phyloP scores from a whole-genome alignment of 2,329 filamentous ascomycete genomes.

The Fonsecaea monophora region DNA sequence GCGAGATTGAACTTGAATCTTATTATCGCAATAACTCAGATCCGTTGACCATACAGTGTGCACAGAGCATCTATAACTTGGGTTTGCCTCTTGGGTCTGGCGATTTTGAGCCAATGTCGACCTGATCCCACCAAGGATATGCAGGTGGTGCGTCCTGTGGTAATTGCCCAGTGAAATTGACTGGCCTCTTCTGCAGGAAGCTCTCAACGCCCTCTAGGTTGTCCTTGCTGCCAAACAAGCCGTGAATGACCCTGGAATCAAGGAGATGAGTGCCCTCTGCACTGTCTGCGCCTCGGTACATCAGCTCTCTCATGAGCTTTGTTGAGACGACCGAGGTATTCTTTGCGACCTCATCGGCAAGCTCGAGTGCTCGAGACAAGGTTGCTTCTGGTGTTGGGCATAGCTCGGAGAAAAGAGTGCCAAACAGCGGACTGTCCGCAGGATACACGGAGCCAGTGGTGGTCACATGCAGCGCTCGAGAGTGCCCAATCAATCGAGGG shows the following conservation, averaged over 20 bases:
- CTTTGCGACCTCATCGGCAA: conserved; percentile 70
- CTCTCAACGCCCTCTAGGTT: conserved; percentile 70
- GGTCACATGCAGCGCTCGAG: conserved; percentile 67
- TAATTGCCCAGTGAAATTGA: conserved; percentile 67
- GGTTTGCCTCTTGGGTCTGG: conserved; percentile 28
- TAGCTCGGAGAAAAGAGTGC: conserved; percentile 70
- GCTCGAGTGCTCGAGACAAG: conserved; percentile 67
- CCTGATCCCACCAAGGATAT: conserved; percentile 73
- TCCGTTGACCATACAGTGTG: neutral
- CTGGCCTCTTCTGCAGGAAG: conserved; percentile 73
- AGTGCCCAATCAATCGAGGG: conserved; percentile 69
- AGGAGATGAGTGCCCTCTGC: conserved; percentile 74
- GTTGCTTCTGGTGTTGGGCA: conserved; percentile 66
- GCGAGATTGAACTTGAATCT: neutral
- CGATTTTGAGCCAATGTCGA: conserved; percentile 49
- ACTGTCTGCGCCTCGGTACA: conserved; percentile 62
- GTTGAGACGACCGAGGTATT: conserved; percentile 71
- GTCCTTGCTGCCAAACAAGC: conserved; percentile 59
- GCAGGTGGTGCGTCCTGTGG: conserved; percentile 64
- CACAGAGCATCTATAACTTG: conserved; percentile 21
- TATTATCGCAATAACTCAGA: neutral
- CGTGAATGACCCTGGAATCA: conserved; percentile 58
- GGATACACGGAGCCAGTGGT: conserved; percentile 70
- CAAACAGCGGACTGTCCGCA: conserved; percentile 58
- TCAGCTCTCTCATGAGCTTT: conserved; percentile 73